Percentiles rank a stretch among this genome's conserved stretches.
Conservation (phyloP, 2,329 filamentous ascomycete genomes). For the Phyllosticta ampelicida region DNA sequence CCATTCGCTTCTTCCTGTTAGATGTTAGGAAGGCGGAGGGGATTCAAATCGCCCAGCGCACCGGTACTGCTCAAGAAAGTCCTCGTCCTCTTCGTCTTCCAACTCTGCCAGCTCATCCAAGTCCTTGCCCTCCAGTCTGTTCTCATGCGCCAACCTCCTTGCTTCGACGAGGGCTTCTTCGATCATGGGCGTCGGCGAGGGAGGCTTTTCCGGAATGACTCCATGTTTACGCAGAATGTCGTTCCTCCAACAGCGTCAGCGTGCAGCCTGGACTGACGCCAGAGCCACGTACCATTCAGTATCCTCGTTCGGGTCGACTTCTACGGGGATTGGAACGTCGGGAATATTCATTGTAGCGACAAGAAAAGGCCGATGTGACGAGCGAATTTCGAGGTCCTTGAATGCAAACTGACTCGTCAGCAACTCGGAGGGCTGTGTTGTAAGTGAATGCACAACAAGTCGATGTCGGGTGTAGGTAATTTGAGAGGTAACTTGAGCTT, state of each 20-base stretch:
- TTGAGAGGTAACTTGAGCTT: not conserved
- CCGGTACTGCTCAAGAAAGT: conserved; percentile 78
- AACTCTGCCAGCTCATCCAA: conserved; percentile 87
- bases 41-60: conserved; percentile 16
- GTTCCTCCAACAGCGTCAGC: conserved; percentile 54
- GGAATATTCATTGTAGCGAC: conserved; percentile 28
- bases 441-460: not conserved
- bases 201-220: conserved; percentile 94
- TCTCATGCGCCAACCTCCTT: conserved; percentile 74
- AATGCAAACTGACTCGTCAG: too few species aligned
- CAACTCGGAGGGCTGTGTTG: not conserved
- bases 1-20: conserved; percentile 65
- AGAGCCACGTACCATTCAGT: conserved; percentile 70
- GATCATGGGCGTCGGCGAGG: conserved; percentile 89
- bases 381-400: not conserved
- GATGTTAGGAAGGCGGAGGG: not conserved
- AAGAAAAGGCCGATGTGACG: not conserved
- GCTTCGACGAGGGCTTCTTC: conserved; percentile 87
- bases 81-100: conserved; percentile 92
- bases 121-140: conserved; percentile 86
- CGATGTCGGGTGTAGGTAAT: not conserved
- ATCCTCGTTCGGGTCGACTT: conserved; percentile 90
- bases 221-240: conserved; percentile 96
- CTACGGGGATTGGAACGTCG: conserved; percentile 59
- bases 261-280: conserved; percentile 3